A percentile compares a stretch with the other conserved stretches of the same genome.
Conservation (phyloP, 2,329 filamentous ascomycete species). For the Orbilia quercus region DNA sequence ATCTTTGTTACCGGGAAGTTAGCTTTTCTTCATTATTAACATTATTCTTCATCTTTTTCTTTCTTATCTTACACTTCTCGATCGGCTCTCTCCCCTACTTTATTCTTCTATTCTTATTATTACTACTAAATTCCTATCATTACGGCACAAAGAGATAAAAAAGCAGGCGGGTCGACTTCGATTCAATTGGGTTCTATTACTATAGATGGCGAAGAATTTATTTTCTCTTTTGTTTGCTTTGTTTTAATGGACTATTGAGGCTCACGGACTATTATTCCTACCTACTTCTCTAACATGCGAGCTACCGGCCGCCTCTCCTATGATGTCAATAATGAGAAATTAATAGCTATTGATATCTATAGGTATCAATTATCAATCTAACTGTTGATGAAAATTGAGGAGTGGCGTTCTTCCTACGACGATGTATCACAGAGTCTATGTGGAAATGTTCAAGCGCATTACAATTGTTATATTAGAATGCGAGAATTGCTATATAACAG, state of each 20-base stretch:
- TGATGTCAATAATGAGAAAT: too few species aligned
- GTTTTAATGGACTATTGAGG: conserved; percentile 2
- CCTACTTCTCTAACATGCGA: too few species aligned
- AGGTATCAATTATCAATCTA: too few species aligned
- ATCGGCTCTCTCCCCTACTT: not conserved
- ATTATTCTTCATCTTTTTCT: not conserved
- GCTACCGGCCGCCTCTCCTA: too few species aligned
- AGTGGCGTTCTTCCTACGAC: too few species aligned
- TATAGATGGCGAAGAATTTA: conserved; percentile 43
- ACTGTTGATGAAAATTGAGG: too few species aligned
- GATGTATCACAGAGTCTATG: too few species aligned
- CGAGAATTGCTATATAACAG: conserved; percentile 31
- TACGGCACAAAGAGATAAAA: conserved; percentile 36
- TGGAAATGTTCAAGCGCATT: too few species aligned
- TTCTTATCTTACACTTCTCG: not conserved
- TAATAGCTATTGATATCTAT: too few species aligned
- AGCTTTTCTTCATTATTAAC: conserved; percentile 1
- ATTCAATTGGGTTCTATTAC: conserved; percentile 1
- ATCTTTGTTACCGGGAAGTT: conserved; percentile 21
- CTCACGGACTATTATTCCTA: too few species aligned
- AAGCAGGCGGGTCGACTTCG: conserved; percentile 31
- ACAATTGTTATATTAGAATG: conserved; percentile 32
- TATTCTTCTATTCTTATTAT: conserved; percentile 10
- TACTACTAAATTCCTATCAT: conserved; percentile 8
- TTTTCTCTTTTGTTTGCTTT: not conserved